Conservation (phyloP, 192 early-diverging fungal species). For the Coemansia sp. region DNA sequence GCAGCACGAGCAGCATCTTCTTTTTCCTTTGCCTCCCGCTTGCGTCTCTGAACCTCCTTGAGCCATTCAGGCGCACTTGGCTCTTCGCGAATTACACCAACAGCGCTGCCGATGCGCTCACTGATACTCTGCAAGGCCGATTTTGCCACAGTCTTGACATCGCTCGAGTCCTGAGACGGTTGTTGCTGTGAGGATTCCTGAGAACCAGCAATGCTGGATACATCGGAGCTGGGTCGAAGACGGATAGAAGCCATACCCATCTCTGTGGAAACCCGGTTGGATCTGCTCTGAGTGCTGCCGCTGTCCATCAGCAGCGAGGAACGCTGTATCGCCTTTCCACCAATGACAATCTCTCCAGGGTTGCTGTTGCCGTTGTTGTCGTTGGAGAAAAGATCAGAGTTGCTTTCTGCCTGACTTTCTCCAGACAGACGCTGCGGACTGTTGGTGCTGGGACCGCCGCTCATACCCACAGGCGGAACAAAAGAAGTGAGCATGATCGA, state of each 20-base stretch:
- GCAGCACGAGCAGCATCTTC: constrained; percentile 20
- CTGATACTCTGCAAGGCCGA: constrained; percentile 43
- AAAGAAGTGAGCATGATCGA: constrained; percentile 54
- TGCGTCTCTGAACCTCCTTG: constrained; percentile 51
- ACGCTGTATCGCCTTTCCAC: constrained; percentile 32
- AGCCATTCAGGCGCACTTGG: constrained; percentile 37
- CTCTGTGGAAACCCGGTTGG: constrained; percentile 15
- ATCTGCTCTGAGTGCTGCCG: constrained; percentile 11
- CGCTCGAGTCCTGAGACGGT: neutral
- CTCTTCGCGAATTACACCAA: constrained; percentile 12
- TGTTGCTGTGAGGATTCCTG: constrained; percentile 7
- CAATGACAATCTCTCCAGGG: constrained; percentile 34
- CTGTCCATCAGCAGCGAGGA: constrained; percentile 31
- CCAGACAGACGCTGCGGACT: constrained; percentile 35
- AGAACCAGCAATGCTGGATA: neutral
- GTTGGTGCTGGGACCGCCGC: constrained; percentile 26
- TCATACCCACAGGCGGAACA: constrained; percentile 42
- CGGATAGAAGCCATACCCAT: constrained; percentile 31
- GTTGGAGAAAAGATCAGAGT: neutral
- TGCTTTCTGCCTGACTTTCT: constrained; percentile 31
- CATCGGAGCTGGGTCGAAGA: constrained; percentile 44
- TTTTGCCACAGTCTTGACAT: constrained; percentile 12
- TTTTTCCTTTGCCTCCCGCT: constrained; percentile 37
- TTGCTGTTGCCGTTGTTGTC: constrained; percentile 10
- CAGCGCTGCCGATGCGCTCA: constrained; percentile 19